Base-by-base conservation (phyloP, 768 basidiomycete genomes). In the Tulasnella sp. region DNA sequence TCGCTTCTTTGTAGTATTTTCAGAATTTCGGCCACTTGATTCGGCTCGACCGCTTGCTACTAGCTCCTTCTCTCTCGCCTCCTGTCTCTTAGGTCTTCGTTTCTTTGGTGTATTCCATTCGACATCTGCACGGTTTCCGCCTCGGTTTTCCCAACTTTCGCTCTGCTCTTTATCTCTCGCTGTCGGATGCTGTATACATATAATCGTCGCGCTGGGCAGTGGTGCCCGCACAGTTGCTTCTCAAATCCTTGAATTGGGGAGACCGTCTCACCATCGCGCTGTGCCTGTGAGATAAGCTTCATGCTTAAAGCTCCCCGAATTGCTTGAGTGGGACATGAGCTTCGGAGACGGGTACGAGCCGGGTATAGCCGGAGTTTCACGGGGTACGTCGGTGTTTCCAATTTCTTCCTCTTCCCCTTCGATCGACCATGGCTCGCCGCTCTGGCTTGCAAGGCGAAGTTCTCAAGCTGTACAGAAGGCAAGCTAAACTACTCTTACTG, bases 381-480 rank as follows among this genome's bases (percentile, higher is more conserved):
- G 52, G 52, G 52, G 52, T 26, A 59, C 22, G 52, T n/a, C 52
- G 52, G 52, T 16, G 40, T 59, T 59, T 12, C 52, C 22, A 59
- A 59, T 29, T 59, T 3, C 22, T 59, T 42, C 22, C 5, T 59
- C 22, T 59, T n/a, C 19, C 44, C 1, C 19, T 47, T 47, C 11
- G 44, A n/a, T 6, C 52, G 26, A 59, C 40, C 62, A 72, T 72
- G 71, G 62, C 39, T 12, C 62, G 67, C 34, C 79, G 77, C 35
- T 87, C 87, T 1, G 87, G 86, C 9, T 78, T 88, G 26, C 86
- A 88, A 75, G 81, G 76, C 73, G 83, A 87, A 32, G 84, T 87
- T 41, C 79, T 88, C 17, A 78, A 82, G 1, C 78, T 87, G 22
- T 87, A 87, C 75, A 81, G 86, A 79, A 82, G 81, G 91, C 89